Conservation (phyloP, 164 flowering plant species). For the Nymphaea thermarum region DNA sequence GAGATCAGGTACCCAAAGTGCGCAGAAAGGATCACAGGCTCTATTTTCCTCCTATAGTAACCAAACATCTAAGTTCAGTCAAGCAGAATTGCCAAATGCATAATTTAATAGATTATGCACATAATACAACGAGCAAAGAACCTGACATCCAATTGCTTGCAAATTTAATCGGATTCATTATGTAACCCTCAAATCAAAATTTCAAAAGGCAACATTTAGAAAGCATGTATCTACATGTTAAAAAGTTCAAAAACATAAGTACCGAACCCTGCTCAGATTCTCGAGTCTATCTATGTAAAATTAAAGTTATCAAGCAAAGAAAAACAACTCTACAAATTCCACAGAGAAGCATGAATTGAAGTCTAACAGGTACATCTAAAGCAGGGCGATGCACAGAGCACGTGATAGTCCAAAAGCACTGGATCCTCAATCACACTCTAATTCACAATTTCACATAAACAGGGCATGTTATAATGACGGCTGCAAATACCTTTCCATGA, state of each 20-base stretch:
- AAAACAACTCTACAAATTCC: constrained; percentile 9
- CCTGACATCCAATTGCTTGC: neutral
- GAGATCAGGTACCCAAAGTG: constrained; percentile 96
- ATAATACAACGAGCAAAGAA: neutral
- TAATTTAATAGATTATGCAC: neutral
- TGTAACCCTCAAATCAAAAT: neutral
- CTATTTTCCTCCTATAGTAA: constrained; percentile 75
- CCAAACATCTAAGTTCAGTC: neutral
- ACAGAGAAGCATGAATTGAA: constrained; percentile 5
- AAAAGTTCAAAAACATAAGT: neutral
- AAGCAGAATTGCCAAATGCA: neutral
- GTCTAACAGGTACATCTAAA: no score
- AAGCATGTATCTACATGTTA: neutral
- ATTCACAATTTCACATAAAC: no score
- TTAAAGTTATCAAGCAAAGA: constrained; percentile 22
- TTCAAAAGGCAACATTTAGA: neutral
- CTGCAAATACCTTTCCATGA: constrained; percentile 75
- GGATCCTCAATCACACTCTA: no score
- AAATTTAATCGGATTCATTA: neutral
- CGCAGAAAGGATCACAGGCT: constrained; percentile 91
- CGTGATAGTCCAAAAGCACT: no score
- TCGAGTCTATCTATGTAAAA: constrained; percentile 12
- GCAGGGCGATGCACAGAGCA: no score
- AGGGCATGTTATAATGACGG: no score
- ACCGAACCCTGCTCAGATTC: no score